A percentile compares a stretch with the other conserved stretches of the same genome.
Conservation (phyloP, 2,329 filamentous ascomycete genomes). For the Verticillium alfalfae region DNA sequence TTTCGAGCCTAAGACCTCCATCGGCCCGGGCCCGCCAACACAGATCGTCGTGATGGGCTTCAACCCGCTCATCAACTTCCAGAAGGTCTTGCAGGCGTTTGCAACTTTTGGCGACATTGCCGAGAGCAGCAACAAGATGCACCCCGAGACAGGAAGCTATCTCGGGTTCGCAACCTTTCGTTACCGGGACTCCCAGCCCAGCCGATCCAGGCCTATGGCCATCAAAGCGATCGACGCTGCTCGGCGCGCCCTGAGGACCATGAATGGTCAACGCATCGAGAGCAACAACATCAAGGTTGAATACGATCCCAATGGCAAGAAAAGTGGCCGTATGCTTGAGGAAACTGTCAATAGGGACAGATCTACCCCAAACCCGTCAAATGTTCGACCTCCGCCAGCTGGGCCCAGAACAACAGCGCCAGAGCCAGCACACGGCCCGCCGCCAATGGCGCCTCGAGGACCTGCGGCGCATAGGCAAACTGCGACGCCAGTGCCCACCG, state of each 20-base stretch:
- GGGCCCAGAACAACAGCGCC: slow-evolving; percentile 26
- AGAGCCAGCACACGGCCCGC: slow-evolving; percentile 54
- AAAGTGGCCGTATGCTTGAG: slow-evolving; percentile 74
- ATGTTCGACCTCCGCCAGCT: slow-evolving; percentile 23
- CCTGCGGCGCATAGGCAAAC: slow-evolving; percentile 55
- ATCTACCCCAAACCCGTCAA: slow-evolving; percentile 25
- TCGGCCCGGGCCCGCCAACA: slow-evolving; percentile 82
- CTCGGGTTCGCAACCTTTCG: slow-evolving; percentile 89
- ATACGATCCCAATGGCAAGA: slow-evolving; percentile 81
- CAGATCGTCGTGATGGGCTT: slow-evolving; percentile 96
- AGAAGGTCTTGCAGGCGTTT: slow-evolving; percentile 71
- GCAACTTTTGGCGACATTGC: slow-evolving; percentile 81
- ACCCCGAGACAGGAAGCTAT: slow-evolving; percentile 90
- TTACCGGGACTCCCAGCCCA: slow-evolving; percentile 67
- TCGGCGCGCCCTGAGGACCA: slow-evolving; percentile 70
- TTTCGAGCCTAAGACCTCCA: slow-evolving; percentile 76
- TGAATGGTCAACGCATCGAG: slow-evolving; percentile 76
- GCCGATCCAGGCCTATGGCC: slow-evolving; percentile 43
- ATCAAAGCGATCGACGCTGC: slow-evolving; percentile 75
- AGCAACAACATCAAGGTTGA: slow-evolving; percentile 73
- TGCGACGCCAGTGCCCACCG: slow-evolving; percentile 16
- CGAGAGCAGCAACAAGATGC: slow-evolving; percentile 88
- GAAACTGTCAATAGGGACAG: slow-evolving; percentile 65
- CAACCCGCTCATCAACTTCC: slow-evolving; percentile 79
- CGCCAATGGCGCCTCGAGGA: slow-evolving; percentile 81